These are phyloP conservation scores for Paradendryphiella salina DNA, from an alignment of 2,329 filamentous ascomycete genomes.

Conservation along the genomic window DNA sequence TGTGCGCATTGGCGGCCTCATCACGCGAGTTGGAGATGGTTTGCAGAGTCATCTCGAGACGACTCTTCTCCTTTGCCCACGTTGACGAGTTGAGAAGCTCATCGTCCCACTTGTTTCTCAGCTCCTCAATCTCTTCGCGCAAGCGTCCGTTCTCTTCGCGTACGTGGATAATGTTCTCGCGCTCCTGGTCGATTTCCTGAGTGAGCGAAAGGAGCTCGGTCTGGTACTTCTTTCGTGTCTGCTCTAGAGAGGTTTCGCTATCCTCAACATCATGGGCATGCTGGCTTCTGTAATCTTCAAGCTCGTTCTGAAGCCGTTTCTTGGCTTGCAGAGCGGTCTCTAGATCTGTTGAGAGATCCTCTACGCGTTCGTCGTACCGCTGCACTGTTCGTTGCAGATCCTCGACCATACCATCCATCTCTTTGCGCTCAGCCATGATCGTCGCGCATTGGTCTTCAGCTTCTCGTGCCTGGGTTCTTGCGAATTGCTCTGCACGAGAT, in stretches of 20 bases:
- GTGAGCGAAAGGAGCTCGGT: constrained; percentile 85
- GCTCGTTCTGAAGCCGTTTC: constrained; percentile 92
- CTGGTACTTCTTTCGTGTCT: constrained; percentile 97
- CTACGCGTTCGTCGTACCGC: constrained; percentile 84
- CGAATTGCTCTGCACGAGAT: constrained; percentile 88
- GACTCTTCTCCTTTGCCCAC: constrained; percentile 96
- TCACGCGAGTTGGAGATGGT: constrained; percentile 90
- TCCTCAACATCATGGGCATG: constrained; percentile 96
- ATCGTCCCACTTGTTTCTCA: constrained; percentile 96
- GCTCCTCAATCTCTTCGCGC: constrained; percentile 92
- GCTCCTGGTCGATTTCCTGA: constrained; percentile 89
- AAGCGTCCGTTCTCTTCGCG: constrained; percentile 82
- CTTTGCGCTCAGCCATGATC: constrained; percentile 88
- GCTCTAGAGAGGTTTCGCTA: constrained; percentile 93
- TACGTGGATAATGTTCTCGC: constrained; percentile 84
- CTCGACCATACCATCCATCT: constrained; percentile 84
- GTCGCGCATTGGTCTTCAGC: constrained; percentile 88
- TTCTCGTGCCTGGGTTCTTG: constrained; percentile 84
- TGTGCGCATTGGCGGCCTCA: constrained; percentile 89
- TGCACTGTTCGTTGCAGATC: constrained; percentile 89
- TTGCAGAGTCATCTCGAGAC: constrained; percentile 84
- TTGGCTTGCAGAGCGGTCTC: constrained; percentile 84
- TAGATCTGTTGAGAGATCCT: constrained; percentile 88
- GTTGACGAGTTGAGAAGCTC: constrained; percentile 97
- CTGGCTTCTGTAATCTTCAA: constrained; percentile 95